phyloP scores from a whole-genome alignment of 306 rosid species.

The Senna tora region DNA sequence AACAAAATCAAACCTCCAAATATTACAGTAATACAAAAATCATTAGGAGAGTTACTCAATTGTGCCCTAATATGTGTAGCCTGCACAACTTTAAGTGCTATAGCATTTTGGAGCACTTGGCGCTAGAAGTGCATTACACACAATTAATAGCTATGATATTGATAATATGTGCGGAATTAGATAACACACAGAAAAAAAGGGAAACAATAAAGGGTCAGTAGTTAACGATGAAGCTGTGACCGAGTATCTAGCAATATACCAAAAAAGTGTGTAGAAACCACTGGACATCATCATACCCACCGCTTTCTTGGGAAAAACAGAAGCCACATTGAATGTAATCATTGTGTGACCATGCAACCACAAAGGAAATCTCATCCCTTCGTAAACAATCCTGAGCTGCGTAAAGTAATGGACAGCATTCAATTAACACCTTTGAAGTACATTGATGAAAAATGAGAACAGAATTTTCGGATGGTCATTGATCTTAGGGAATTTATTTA shows the following conservation, averaged over 20 bases:
- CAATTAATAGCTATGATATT: not conserved
- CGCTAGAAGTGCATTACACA: not conserved
- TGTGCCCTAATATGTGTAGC: not conserved
- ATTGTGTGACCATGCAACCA: constrained; percentile 83
- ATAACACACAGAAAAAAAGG: constrained; percentile 16
- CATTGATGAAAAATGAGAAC: no score
- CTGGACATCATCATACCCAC: constrained; percentile 82
- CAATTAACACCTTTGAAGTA: not conserved
- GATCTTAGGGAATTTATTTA: no score
- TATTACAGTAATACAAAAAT: not conserved
- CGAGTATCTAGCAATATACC: constrained; percentile 7
- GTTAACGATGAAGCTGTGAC: constrained; percentile 3
- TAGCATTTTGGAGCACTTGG: not conserved
- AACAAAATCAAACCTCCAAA: no score
- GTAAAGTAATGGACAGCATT: constrained; percentile 28
- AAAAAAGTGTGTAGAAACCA: constrained; percentile 28
- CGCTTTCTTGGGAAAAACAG: constrained; percentile 79
- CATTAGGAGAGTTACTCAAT: not conserved
- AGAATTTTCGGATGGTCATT: no score
- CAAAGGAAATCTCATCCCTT: constrained; percentile 92
- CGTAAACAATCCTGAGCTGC: constrained; percentile 84
- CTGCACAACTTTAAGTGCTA: not conserved
- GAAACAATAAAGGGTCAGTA: not conserved
- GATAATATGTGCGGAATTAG: constrained; percentile 13
- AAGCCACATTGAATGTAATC: constrained; percentile 69